Conservation (phyloP, 331 rosid genomes). For the Spiraea crenata region DNA sequence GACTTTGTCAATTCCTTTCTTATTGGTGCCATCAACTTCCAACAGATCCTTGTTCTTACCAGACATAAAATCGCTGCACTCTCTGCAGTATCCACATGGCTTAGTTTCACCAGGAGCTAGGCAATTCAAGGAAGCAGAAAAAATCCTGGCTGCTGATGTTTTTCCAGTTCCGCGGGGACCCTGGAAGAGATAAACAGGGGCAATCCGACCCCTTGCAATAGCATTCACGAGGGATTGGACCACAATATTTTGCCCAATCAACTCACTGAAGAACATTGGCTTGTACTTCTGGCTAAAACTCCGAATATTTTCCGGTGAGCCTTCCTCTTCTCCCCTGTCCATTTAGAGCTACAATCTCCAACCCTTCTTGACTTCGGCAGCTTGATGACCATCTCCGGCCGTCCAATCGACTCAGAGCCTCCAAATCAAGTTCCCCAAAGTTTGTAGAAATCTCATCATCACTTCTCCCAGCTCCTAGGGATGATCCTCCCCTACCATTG, state of each 20-base stretch:
- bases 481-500: slow-evolving; percentile 68
- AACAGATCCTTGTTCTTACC: slow-evolving; percentile 74
- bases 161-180: slow-evolving; percentile 99
- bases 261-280: slow-evolving; percentile 76
- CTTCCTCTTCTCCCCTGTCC: slow-evolving; percentile 78
- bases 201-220: slow-evolving; percentile 75
- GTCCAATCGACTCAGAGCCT: slow-evolving; percentile 93
- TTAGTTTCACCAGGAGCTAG: slow-evolving; percentile 65
- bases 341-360: slow-evolving; percentile 78
- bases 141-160: slow-evolving; percentile 85
- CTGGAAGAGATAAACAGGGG: slow-evolving; percentile 96
- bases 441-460: slow-evolving; percentile 93
- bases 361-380: slow-evolving; percentile 91
- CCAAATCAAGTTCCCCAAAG: slow-evolving; percentile 96
- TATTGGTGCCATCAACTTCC: slow-evolving; percentile 90
- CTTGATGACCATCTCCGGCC: slow-evolving; percentile 97
- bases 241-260: slow-evolving; percentile 95
- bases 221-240: slow-evolving; percentile 87
- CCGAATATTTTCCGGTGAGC: slow-evolving; percentile 58
- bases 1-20: slow-evolving; percentile 77
- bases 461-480: slow-evolving; percentile 80
- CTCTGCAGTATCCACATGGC: slow-evolving; percentile 95
- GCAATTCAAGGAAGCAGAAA: slow-evolving; percentile 88
- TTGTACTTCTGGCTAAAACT: slow-evolving; percentile 86
- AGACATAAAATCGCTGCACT: slow-evolving; percentile 65